Conservation (phyloP, 495 filamentous ascomycete species). For the Tuber microsphaerosporum region DNA sequence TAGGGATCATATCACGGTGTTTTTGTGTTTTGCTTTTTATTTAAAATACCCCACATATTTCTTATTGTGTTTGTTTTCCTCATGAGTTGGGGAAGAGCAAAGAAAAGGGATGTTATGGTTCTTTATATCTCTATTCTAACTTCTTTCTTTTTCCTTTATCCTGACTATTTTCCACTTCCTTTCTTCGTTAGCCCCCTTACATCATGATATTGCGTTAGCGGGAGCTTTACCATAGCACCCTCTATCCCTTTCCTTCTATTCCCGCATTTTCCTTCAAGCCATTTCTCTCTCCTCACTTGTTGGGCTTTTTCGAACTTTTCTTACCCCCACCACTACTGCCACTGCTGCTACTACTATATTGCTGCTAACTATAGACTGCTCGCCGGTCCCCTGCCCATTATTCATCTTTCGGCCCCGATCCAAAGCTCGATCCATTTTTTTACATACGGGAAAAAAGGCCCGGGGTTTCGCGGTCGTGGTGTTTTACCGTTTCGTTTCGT, state of each 20-base stretch:
- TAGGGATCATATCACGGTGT: constrained; percentile 4
- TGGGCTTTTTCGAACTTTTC: background rate
- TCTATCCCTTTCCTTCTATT: background rate
- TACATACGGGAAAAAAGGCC: background rate
- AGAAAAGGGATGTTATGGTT: background rate
- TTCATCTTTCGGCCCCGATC: background rate
- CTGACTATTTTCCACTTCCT: background rate
- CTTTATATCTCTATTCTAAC: constrained; percentile 5
- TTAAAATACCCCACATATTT: constrained; percentile 18
- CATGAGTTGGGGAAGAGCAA: background rate
- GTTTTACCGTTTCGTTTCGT: background rate
- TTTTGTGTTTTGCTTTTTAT: constrained; percentile 23
- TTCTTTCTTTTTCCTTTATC: background rate
- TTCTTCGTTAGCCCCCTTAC: background rate
- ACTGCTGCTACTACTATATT: background rate
- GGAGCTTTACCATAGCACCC: background rate
- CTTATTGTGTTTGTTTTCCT: constrained; percentile 28
- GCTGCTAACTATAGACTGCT: background rate
- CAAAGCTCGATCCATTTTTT: background rate
- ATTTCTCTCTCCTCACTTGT: background rate
- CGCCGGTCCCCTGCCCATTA: background rate
- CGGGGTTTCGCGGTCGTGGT: background rate
- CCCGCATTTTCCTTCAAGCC: background rate
- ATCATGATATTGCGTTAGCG: background rate
- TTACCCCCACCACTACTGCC: background rate